Conservation (phyloP, 2,329 filamentous ascomycete species). For the Colletotrichum sojae region DNA sequence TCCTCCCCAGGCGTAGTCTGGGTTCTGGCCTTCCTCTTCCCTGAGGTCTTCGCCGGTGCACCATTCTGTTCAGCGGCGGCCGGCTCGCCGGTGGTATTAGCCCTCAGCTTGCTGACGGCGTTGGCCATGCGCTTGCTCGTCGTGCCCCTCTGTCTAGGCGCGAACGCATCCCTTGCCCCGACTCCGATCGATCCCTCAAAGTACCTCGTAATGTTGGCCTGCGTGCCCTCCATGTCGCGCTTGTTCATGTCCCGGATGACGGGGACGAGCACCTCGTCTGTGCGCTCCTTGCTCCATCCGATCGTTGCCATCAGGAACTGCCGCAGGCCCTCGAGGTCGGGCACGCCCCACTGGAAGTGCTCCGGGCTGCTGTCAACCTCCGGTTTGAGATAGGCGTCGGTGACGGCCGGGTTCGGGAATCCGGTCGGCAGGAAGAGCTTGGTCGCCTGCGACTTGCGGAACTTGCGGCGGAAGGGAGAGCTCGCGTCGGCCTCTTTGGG, state of each 20-base stretch:
- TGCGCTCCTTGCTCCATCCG: conserved; percentile 92
- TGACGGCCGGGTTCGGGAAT: conserved; percentile 85
- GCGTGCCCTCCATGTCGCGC: conserved; percentile 89
- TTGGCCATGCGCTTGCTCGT: conserved; percentile 83
- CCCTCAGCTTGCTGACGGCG: conserved; percentile 77
- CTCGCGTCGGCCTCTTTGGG: conserved; percentile 72
- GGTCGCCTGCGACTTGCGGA: conserved; percentile 81
- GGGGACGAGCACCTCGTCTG: conserved; percentile 94
- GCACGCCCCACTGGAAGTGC: conserved; percentile 94
- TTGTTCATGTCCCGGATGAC: conserved; percentile 97
- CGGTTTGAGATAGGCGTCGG: conserved; percentile 86
- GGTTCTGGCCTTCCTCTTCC: conserved; percentile 35
- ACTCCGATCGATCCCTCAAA: conserved; percentile 83
- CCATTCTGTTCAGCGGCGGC: neutral
- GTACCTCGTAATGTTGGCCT: conserved; percentile 95
- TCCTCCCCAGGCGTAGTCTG: conserved; percentile 20
- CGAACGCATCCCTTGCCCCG: conserved; percentile 78
- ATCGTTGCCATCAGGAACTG: conserved; percentile 91
- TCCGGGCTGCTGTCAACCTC: conserved; percentile 87
- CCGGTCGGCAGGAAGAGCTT: conserved; percentile 88
- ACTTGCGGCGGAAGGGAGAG: conserved; percentile 85
- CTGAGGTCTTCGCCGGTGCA: conserved; percentile 10
- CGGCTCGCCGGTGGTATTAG: conserved; percentile 59
- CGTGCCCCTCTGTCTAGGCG: conserved; percentile 74
- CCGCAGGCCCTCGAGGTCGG: conserved; percentile 88